Evolutionary conservation across 2,329 filamentous ascomycete genomes (phyloP), one percentile per base, ranked within the genome.

Genomic region (Fusarium sp.): DNA sequence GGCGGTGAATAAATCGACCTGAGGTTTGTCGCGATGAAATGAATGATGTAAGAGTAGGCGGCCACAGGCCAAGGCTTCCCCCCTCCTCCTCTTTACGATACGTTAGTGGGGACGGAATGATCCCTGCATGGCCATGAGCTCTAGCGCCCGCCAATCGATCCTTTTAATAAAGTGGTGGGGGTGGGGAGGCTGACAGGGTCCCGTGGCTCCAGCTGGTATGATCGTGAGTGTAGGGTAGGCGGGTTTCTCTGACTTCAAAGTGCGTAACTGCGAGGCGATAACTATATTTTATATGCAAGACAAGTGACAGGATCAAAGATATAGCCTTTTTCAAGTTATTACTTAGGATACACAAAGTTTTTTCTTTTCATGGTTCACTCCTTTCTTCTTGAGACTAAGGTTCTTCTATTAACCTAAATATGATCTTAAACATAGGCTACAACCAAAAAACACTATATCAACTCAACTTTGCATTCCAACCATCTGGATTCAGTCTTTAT

Each of bases 11-110:
- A 17, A 14, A 57, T 58, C 27, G 63, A 73, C 17, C 22, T 64
- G 24, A 31, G 64, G 42, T 66, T 69, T 62, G 59, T 67, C 22
- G 35, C 36, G 57, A 62, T 51, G 24, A 16, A 24, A 12, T 65
- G 49, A 72, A 74, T 73, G 71, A 74, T 73, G 71, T 69, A 73
- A 74, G 60, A 60, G 57, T 29, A 66, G 36, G 69, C 49, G 62
- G 62, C 66, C 12, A 46, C 16, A 29, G 24, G 24, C 17, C 24
- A 51, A 51, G 46, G 17, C 46, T 29, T 24, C 24, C 44, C 31
- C 31, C 31, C 31, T 33, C 31, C 27, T 51, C 24, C 46, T 31
- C 27, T 31, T 53, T 10, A 17, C 17, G 14, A 17, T 42, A 5
- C n/a, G 35, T n/a, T 31, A 8, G 70, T 33, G 53, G 66, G 49